Base-by-base conservation (phyloP, 2,329 filamentous ascomycete genomes). In the Colletotrichum neosansevieriae region DNA sequence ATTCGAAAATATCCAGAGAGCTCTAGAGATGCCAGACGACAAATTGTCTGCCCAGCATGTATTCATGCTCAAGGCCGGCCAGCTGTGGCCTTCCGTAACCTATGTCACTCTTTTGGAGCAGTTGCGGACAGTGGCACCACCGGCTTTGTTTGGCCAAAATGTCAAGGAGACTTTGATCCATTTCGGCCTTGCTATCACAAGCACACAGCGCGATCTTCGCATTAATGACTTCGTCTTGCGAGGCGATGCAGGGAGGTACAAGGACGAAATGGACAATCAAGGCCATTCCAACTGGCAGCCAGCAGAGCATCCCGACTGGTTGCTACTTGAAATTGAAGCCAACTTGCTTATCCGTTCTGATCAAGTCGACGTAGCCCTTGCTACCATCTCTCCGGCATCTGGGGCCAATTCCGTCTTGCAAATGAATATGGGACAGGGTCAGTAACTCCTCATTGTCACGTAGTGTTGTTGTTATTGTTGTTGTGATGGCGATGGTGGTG, bases 401-500 rank as follows among this genome's bases (percentile, higher is more conserved):
- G 77, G 79, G 0, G 70, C 76, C 0, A 91, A 91, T 67, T 88
- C 88, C 0, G 87, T 91, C 0, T 71, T 91, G 1, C 89, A 92
- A 69, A 84, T 92, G 76, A 88, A 91, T 69, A 92, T 92, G 89
- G 89, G 89, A 0, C 83, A 89, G 78, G 85, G 85, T 51, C n/a
- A 36, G 15, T 79, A 74, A 73, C 70, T 29, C 2, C 29, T 29
- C 29, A 7, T 29, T 6, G 29, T 29, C 29, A 29, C 29, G 29
- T 7, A 29, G 29, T 29, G 29, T 29, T 29, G 29, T 29, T 29
- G 29, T 29, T 9, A 6, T 29, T 29, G 29, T 29, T 29, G 29
- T 29, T 2, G 2, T 29, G 2, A 9, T 29, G 29, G 29, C 7
- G 6, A 9, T 29, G 29, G 29, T 29, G 6, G 29, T 29, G 29